Percentiles rank a stretch among this genome's conserved stretches.
These are phyloP conservation scores for Geotrichum reessii DNA, from an alignment of 1,139 yeast genomes.

Conservation along the genomic window DNA sequence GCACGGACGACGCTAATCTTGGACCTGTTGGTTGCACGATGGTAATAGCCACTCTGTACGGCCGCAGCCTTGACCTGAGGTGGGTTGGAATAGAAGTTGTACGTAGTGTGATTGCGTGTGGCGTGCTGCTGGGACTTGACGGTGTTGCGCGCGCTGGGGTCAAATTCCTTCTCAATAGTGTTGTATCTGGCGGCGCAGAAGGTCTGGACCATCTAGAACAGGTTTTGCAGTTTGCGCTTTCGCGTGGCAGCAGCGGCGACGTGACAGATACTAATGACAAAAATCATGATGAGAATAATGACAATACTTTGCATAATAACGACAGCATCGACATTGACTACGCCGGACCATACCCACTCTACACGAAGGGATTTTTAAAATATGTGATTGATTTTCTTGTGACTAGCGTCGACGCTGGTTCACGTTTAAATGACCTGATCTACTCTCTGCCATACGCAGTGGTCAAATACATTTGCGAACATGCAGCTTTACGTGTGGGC, in stretches of 20 bases:
- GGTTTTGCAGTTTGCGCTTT: slow-evolving; percentile 28
- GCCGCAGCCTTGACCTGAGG: slow-evolving; percentile 29
- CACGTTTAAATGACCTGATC: slow-evolving; percentile 22
- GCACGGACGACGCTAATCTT: slow-evolving; percentile 49
- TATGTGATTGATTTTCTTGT: slow-evolving; percentile 27
- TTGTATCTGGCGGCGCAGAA: slow-evolving; percentile 19
- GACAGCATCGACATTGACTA: slow-evolving; percentile 25
- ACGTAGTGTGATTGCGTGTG: slow-evolving; percentile 33
- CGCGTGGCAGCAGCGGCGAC: background rate
- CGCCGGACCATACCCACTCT: slow-evolving; percentile 36
- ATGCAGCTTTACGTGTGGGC: slow-evolving; percentile 25
- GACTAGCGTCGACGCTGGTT: slow-evolving; percentile 20
- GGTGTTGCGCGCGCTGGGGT: slow-evolving; percentile 29
- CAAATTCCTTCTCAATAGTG: slow-evolving; percentile 22
- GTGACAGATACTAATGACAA: background rate
- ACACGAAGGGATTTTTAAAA: slow-evolving; percentile 28
- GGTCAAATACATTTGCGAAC: slow-evolving; percentile 31
- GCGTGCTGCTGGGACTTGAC: slow-evolving; percentile 31
- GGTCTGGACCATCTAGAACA: slow-evolving; percentile 11
- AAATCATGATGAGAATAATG: background rate
- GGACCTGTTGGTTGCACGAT: slow-evolving; percentile 36
- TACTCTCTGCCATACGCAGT: slow-evolving; percentile 29
- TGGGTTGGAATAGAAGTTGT: slow-evolving; percentile 27
- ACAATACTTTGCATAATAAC: background rate
- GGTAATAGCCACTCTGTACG: slow-evolving; percentile 36